Evolutionary conservation across 768 basidiomycete genomes (phyloP).

Genomic region (Fistulinella prunicolor): DNA sequence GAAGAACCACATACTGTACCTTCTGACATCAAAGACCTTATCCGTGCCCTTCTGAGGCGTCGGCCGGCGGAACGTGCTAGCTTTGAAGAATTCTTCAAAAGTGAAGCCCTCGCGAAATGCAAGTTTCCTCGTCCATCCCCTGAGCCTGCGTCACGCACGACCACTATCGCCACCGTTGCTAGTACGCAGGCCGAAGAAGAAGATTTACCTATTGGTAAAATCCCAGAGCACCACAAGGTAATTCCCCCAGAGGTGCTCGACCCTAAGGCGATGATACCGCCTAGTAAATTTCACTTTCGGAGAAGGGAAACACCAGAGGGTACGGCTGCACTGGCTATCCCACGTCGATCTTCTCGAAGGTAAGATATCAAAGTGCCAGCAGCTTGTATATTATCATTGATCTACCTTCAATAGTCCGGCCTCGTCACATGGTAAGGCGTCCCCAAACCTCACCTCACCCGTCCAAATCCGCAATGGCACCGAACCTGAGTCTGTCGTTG

Average conservation of each 20-base stretch:
- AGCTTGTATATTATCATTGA: constrained; percentile 1
- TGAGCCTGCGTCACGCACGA: constrained; percentile 12
- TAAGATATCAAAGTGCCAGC: constrained; percentile 1
- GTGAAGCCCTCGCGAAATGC: constrained; percentile 69
- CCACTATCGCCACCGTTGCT: constrained; percentile 5
- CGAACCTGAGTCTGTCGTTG: constrained; percentile 7
- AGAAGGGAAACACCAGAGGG: constrained; percentile 33
- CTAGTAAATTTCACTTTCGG: constrained; percentile 74
- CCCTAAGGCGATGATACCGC: constrained; percentile 76
- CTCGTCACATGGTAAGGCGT: constrained; percentile 18
- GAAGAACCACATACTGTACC: constrained; percentile 63
- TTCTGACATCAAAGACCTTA: constrained; percentile 82
- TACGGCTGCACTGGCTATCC: neutral
- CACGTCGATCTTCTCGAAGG: constrained; percentile 19
- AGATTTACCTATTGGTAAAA: constrained; percentile 36
- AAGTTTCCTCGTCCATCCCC: constrained; percentile 62
- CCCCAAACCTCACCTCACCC: constrained; percentile 8
- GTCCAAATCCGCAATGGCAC: constrained; percentile 13
- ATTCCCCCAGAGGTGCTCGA: constrained; percentile 82
- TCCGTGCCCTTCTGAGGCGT: constrained; percentile 78
- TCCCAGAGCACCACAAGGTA: constrained; percentile 69
- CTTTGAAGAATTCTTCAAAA: constrained; percentile 91
- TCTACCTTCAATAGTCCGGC: constrained; percentile 9
- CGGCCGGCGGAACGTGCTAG: constrained; percentile 80
- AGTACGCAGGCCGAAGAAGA: constrained; percentile 29